Evolutionary conservation across 106 monocot species (phyloP), one percentile per base, ranked within the genome.

Genomic region (Posidonia australis): DNA sequence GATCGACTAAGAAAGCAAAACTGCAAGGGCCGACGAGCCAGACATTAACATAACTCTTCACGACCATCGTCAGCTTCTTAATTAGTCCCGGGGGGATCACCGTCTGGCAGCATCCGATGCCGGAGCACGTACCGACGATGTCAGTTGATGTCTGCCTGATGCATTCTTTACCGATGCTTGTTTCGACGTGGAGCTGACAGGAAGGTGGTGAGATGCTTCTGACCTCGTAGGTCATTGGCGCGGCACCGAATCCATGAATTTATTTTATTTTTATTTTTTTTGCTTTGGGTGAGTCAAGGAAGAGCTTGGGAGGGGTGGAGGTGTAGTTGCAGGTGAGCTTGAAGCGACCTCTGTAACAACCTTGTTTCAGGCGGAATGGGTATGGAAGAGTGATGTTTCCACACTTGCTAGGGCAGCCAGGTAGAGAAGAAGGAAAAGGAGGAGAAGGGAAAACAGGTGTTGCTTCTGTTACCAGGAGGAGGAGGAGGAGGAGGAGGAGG

Each of bases 321-420:
- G 70, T 22, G n/a, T 20, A 3, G 69, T 77, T 77, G 80, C 86
- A 86, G 10, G 60, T 62, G 24, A 86, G 46, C 26, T 51, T 19
- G 68, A 86, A 82, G 20, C 73, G 68, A n/a, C 55, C 53, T 17
- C 44, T 22, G 75, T 61, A 64, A 58, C 81, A 85, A 19, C 66
- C 76, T 10, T 51, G 1, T 5, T 44, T 30, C 53, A 62, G 68
- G 53, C 85, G 81, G 63, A 85, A 85, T 21, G 85, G 85, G 69
- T 80, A 85, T n/a, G n/a, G n/a, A n/a, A n/a, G n/a, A n/a, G n/a
- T n/a, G n/a, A n/a, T n/a, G n/a, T n/a, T n/a, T n/a, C n/a, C n/a
- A n/a, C n/a, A n/a, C n/a, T n/a, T n/a, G n/a, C n/a, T n/a, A n/a
- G n/a, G n/a, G n/a, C n/a, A n/a, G n/a, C n/a, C n/a, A n/a, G n/a